Percentiles rank a stretch among this genome's conserved stretches.
Evolutionary conservation across 805 yeast genomes (phyloP).

Genomic region (Myxozyma nipponensis): DNA sequence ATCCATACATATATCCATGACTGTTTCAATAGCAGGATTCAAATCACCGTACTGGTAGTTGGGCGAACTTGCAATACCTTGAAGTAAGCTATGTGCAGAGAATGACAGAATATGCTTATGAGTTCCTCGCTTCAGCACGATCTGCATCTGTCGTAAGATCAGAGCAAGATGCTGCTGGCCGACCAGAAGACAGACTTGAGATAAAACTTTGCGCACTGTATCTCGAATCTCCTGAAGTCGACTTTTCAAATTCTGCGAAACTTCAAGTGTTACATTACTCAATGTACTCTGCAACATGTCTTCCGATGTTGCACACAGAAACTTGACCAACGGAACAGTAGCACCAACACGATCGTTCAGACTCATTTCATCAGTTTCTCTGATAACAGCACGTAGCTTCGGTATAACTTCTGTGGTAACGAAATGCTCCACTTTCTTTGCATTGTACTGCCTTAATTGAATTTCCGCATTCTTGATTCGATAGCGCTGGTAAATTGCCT

Average conservation of each 20-base stretch:
- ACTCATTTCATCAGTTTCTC: slow-evolving; percentile 69
- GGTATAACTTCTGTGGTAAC: slow-evolving; percentile 59
- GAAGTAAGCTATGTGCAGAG: slow-evolving; percentile 72
- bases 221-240: slow-evolving; percentile 86
- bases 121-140: slow-evolving; percentile 82
- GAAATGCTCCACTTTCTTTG: slow-evolving; percentile 43
- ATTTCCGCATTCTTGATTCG: slow-evolving; percentile 15
- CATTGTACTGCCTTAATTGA: slow-evolving; percentile 7
- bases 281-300: slow-evolving; percentile 55
- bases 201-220: slow-evolving; percentile 70
- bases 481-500: slow-evolving; percentile 37
- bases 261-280: slow-evolving; percentile 77
- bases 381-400: slow-evolving; percentile 54
- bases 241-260: slow-evolving; percentile 85
- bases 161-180: slow-evolving; percentile 74
- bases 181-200: slow-evolving; percentile 56
- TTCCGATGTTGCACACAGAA: slow-evolving; percentile 58
- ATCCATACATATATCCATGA: slow-evolving; percentile 79
- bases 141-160: slow-evolving; percentile 68
- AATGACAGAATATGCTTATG: slow-evolving; percentile 90
- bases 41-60: slow-evolving; percentile 63
- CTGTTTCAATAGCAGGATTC: slow-evolving; percentile 54
- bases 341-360: slow-evolving; percentile 70
- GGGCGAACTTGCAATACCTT: slow-evolving; percentile 43
- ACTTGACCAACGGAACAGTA: slow-evolving; percentile 72